Conservation (phyloP, 768 basidiomycete species). For the Pholiota conissans region DNA sequence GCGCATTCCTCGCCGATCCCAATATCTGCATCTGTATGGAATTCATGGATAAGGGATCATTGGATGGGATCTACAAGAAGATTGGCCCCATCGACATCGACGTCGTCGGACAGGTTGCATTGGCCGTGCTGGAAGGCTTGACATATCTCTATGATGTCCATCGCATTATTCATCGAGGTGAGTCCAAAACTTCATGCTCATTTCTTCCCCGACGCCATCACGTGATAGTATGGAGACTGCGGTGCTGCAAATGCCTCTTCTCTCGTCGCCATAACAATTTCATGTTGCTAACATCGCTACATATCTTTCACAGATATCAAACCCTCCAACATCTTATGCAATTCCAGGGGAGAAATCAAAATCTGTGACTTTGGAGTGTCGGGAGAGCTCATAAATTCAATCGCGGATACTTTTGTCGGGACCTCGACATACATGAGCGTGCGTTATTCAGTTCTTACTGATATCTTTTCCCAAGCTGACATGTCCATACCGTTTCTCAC, state of each 20-base stretch:
- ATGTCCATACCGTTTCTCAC: neutral
- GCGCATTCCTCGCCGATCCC: constrained; percentile 94
- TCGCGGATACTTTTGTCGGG: constrained; percentile 98
- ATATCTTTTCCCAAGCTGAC: constrained; percentile 13
- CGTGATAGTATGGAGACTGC: constrained; percentile 17
- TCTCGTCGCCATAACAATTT: constrained; percentile 24
- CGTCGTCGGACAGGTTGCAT: constrained; percentile 90
- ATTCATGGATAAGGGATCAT: constrained; percentile 89
- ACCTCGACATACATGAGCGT: constrained; percentile 99
- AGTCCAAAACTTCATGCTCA: constrained; percentile 27
- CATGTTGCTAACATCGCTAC: constrained; percentile 13
- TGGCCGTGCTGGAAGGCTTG: constrained; percentile 91
- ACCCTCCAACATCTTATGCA: constrained; percentile 95
- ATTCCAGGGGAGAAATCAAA: constrained; percentile 95
- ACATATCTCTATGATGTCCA: constrained; percentile 98
- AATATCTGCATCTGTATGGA: constrained; percentile 99
- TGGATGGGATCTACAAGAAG: constrained; percentile 95
- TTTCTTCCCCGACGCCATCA: constrained; percentile 15
- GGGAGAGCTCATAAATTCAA: constrained; percentile 97
- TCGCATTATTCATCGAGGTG: constrained; percentile 97
- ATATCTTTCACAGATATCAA: constrained; percentile 78
- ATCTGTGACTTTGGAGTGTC: constrained; percentile 99
- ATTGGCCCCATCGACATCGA: constrained; percentile 93
- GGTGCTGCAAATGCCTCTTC: constrained; percentile 1
- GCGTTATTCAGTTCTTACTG: constrained; percentile 32